Percentiles rank a stretch among this genome's conserved stretches.
phyloP scores from a whole-genome alignment of 139 green algal genomes.

The Diplosphaera chodatii region DNA sequence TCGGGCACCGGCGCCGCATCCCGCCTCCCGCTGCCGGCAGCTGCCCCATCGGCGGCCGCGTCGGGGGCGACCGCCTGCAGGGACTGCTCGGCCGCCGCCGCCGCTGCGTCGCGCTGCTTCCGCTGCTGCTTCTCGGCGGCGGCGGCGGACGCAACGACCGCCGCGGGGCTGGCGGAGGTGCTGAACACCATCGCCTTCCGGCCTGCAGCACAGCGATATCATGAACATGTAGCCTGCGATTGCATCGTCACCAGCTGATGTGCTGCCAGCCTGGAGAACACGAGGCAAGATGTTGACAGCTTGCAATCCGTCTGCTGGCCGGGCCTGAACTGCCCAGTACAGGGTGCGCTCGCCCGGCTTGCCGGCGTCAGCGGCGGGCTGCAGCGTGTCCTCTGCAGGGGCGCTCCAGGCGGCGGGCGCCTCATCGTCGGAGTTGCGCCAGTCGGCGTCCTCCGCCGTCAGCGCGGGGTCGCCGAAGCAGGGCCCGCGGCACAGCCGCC shows the following conservation, averaged over 20 bases:
- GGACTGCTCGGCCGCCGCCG: too few relatives aligned
- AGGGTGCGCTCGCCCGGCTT: too few relatives aligned
- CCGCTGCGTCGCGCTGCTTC: constrained; percentile 12
- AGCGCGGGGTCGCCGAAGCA: constrained; percentile 33
- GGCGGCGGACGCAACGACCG: background rate
- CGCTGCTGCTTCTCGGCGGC: constrained; percentile 1
- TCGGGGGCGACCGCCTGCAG: background rate
- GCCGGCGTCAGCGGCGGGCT: background rate
- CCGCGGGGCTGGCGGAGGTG: constrained; percentile 2
- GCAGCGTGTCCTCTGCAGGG: background rate
- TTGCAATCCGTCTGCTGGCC: too few relatives aligned
- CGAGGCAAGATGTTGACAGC: too few relatives aligned
- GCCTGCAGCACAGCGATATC: too few relatives aligned
- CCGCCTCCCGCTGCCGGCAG: too few relatives aligned
- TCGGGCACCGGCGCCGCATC: background rate
- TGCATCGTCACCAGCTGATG: too few relatives aligned
- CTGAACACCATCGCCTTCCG: constrained; percentile 1
- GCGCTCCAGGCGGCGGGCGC: background rate
- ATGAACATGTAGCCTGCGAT: too few relatives aligned
- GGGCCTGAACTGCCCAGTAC: too few relatives aligned
- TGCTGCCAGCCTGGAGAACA: too few relatives aligned
- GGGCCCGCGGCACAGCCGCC: constrained; percentile 31
- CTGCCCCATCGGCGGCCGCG: too few relatives aligned
- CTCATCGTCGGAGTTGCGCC: constrained; percentile 6
- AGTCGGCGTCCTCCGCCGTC: constrained; percentile 28